Conservation (phyloP, 257 asterid species). For the Ophiorrhiza pumila region DNA sequence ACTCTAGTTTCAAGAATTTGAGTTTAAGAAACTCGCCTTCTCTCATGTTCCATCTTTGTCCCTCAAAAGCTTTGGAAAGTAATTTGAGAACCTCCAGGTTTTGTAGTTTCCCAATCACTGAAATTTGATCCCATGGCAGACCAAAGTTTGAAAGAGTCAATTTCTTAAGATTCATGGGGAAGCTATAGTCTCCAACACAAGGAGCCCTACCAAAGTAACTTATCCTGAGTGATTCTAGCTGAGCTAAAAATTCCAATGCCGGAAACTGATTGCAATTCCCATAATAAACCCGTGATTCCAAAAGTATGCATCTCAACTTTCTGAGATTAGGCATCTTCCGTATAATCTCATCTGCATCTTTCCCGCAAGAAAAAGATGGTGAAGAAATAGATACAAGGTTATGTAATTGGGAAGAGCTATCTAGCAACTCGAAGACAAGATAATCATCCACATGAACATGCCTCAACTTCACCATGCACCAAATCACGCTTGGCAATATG, state of each 20-base stretch:
- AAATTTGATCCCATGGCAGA: too few relatives aligned
- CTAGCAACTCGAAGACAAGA: not conserved
- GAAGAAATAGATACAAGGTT: not conserved
- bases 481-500: not conserved
- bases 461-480: constrained; percentile 2
- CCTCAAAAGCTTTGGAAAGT: too few relatives aligned
- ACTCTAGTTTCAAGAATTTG: too few relatives aligned
- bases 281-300: not conserved
- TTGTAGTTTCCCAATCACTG: too few relatives aligned
- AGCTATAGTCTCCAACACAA: too few relatives aligned
- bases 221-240: not conserved
- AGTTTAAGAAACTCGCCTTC: too few relatives aligned
- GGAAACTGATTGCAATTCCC: not conserved
- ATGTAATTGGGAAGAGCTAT: not conserved
- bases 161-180: too few relatives aligned
- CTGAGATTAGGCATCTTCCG: not conserved
- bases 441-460: not conserved
- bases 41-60: too few relatives aligned
- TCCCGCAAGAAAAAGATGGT: not conserved
- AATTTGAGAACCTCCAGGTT: too few relatives aligned
- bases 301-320: not conserved
- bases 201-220: not conserved
- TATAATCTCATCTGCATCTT: not conserved
- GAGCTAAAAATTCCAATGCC: not conserved
- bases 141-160: too few relatives aligned